phyloP scores from a whole-genome alignment of 257 asterid genomes.

The Penstemon davidsonii region DNA sequence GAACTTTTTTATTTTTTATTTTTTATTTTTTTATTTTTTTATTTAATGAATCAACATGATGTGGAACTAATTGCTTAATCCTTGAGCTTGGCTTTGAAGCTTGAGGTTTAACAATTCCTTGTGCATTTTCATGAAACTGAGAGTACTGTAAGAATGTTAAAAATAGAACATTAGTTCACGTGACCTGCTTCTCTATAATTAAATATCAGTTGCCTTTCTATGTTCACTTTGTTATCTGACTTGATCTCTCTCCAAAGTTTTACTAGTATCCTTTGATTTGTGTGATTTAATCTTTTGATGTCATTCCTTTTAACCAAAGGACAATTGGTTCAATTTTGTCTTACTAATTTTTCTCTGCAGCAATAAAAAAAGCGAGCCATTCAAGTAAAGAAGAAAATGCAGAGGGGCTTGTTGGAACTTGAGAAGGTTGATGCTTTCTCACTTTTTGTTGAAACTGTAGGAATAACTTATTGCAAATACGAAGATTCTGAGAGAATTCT shows the following conservation, averaged over 20 bases:
- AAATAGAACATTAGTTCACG: too few species aligned
- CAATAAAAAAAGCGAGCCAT: conserved; percentile 48
- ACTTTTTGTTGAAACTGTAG: conserved; percentile 50
- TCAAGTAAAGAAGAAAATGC: conserved; percentile 47
- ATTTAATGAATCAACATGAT: neutral
- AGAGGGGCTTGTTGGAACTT: conserved; percentile 43
- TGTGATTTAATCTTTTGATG: neutral
- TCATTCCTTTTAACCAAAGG: neutral
- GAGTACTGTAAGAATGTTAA: too few species aligned
- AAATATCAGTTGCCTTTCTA: too few species aligned
- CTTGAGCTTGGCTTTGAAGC: too few species aligned
- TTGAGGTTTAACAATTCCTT: too few species aligned
- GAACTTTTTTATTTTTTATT: neutral
- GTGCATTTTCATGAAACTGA: too few species aligned
- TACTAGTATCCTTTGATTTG: neutral
- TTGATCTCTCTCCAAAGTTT: neutral
- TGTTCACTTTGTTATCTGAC: too few species aligned
- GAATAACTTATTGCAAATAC: conserved; percentile 53
- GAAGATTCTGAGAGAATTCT: conserved; percentile 59
- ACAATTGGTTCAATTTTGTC: neutral
- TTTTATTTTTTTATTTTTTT: neutral
- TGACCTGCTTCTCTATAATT: too few species aligned
- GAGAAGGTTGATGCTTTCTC: conserved; percentile 51
- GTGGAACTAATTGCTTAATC: neutral
- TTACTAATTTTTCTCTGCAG: conserved; percentile 29